Evolutionary conservation across 2,329 filamentous ascomycete genomes (phyloP).

Genomic region (Venturia nashicola): DNA sequence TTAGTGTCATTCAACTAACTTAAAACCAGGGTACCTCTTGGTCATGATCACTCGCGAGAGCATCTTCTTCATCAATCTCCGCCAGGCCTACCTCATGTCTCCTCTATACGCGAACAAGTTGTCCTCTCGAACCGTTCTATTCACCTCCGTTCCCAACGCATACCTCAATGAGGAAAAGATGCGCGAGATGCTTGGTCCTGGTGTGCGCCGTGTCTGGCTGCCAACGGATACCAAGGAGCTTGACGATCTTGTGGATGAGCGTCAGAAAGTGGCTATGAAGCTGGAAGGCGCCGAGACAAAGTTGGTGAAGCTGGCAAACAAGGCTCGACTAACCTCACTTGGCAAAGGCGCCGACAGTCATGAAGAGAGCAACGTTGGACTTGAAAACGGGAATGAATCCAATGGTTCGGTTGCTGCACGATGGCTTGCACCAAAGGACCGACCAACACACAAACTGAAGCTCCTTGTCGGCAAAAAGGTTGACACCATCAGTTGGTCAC

Average conservation of each 20-base stretch:
- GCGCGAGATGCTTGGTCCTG: constrained; percentile 24
- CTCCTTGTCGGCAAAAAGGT: constrained; percentile 30
- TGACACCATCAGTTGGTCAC: constrained; percentile 81
- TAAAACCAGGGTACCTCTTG: constrained; percentile 21
- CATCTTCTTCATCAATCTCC: constrained; percentile 34
- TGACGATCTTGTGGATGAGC: constrained; percentile 29
- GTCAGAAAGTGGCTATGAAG: constrained; percentile 29
- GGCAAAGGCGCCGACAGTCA: constrained; percentile 39
- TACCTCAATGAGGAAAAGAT: constrained; percentile 26
- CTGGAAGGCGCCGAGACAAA: constrained; percentile 34
- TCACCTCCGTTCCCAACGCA: constrained; percentile 32
- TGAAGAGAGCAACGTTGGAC: constrained; percentile 17
- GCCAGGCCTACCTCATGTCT: constrained; percentile 35
- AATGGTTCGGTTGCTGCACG: constrained; percentile 34
- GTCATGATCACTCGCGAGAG: constrained; percentile 33
- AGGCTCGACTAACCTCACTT: constrained; percentile 51
- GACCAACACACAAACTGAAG: constrained; percentile 28
- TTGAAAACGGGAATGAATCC: not conserved
- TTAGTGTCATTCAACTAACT: not conserved
- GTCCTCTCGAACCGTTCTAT: constrained; percentile 35
- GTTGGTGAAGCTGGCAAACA: constrained; percentile 46
- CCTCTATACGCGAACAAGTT: constrained; percentile 31
- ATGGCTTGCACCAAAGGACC: constrained; percentile 28
- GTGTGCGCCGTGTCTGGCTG: constrained; percentile 33
- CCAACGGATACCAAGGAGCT: constrained; percentile 33